Base-by-base conservation (phyloP, 2,329 filamentous ascomycete species). In the Arachnopeziza araneosa region DNA sequence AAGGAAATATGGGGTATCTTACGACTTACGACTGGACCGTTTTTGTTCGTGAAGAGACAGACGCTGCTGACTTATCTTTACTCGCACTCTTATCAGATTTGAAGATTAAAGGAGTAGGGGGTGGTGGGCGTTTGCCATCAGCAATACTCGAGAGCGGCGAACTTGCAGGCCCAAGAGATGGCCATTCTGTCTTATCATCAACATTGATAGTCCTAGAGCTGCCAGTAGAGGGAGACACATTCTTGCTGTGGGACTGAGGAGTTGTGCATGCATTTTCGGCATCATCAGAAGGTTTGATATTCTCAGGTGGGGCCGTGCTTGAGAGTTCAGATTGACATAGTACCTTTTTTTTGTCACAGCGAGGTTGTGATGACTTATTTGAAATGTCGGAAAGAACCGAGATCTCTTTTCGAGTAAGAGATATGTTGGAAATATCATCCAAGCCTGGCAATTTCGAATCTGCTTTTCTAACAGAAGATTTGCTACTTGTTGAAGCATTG, bases 11-110 rank as follows among this genome's bases (percentile, higher is more conserved):
- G 59, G 60, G 60, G 53, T 52, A 55, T 60, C 66, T 68, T 68
- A 68, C 66, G 66, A 68, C 64, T 66, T 65, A 67, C 65, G 64
- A 54, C 61, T 65, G 60, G 36, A 44, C 36, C 36, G 17, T 7
- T 14, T 44, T 17, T 3, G 36, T 19, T 44, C 17, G 5, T 44
- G 36, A 44, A 44, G 36, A 14, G 36, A 44, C 2, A 44, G 36
- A 44, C 10, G 4, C 17, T 19, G 17, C 36, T 44, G 17, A 12
- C 36, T 44, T 44, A 19, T 44, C 36, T 44, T 44, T 44, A 44
- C 36, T 44, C 17, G 36, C 12, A 44, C 36, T 44, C 36, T 44
- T 44, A 44, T 44, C 36, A 44, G 17, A 44, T 3, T 44, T 44
- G 17, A 8, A 44, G 36, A 44, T 17, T 44, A 19, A 44, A 44